Conservation (phyloP, 2,329 filamentous ascomycete genomes). For the Apiospora saccharicola region DNA sequence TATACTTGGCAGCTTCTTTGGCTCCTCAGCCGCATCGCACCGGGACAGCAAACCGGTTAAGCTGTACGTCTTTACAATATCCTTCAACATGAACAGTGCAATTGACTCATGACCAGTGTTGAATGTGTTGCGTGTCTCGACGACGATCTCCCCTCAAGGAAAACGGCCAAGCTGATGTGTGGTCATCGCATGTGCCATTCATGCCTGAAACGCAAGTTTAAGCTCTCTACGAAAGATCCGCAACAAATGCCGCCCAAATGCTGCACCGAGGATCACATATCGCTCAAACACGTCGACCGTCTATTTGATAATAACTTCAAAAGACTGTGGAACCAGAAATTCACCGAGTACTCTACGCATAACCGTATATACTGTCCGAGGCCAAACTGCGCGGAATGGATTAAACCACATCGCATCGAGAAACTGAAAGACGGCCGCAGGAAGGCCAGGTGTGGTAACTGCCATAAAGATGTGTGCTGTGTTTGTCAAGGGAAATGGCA, state of each 20-base stretch:
- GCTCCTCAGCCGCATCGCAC: constrained; percentile 35
- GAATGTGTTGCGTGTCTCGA: constrained; percentile 79
- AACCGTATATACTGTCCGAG: constrained; percentile 82
- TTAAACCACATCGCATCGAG: constrained; percentile 74
- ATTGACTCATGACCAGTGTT: constrained; percentile 54
- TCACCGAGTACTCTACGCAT: constrained; percentile 75
- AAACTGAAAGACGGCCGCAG: constrained; percentile 65
- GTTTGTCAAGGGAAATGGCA: constrained; percentile 80
- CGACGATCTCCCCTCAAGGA: constrained; percentile 64
- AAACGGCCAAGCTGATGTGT: constrained; percentile 76
- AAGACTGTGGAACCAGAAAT: constrained; percentile 81
- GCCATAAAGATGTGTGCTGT: constrained; percentile 77
- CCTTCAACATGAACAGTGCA: not conserved
- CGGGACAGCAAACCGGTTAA: constrained; percentile 38
- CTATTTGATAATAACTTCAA: constrained; percentile 80
- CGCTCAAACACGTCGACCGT: constrained; percentile 76
- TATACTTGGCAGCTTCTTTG: constrained; percentile 44
- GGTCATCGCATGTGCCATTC: constrained; percentile 82
- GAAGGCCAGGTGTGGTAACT: constrained; percentile 73
- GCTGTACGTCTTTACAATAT: constrained; percentile 36
- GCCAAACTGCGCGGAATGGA: constrained; percentile 78
- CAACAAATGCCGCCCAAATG: constrained; percentile 86
- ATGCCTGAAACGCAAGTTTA: constrained; percentile 79
- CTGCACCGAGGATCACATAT: constrained; percentile 77
- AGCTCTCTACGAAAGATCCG: constrained; percentile 77